Evolutionary conservation across 805 yeast species (phyloP).

Genomic region (Cyberlindnera misumaiensis): DNA sequence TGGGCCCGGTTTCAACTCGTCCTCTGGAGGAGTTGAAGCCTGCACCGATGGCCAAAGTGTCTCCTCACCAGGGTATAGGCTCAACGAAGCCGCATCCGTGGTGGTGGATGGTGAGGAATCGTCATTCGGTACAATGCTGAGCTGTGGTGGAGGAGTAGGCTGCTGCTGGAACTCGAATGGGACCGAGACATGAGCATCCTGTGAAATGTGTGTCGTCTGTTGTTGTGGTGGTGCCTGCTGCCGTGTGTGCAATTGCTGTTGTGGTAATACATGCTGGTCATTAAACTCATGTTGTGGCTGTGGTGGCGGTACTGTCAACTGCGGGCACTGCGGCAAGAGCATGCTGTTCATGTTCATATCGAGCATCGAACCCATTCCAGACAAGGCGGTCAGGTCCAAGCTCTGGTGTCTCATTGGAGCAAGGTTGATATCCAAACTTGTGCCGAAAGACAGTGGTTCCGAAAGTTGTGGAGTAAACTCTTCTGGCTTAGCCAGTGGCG

Average conservation of each 20-base stretch:
- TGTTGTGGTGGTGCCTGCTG: too few species aligned
- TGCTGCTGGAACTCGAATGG: not conserved
- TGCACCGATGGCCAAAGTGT: constrained; percentile 16
- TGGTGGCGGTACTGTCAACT: not conserved
- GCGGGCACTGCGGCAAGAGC: not conserved
- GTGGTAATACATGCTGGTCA: too few species aligned
- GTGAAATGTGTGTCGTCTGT: too few species aligned
- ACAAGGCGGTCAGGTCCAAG: constrained; percentile 14
- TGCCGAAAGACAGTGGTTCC: constrained; percentile 9
- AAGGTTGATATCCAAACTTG: constrained; percentile 18
- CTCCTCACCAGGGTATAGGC: constrained; percentile 8
- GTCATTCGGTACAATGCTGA: constrained; percentile 4
- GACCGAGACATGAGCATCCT: not conserved
- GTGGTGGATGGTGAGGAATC: constrained; percentile 1
- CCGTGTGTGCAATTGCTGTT: too few species aligned
- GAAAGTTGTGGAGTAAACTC: not conserved
- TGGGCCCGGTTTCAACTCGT: not conserved
- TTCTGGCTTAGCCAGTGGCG: not conserved
- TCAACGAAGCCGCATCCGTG: constrained; percentile 2
- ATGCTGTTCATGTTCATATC: not conserved
- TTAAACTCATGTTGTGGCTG: not conserved
- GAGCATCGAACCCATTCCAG: constrained; percentile 9
- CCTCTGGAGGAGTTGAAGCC: constrained; percentile 13
- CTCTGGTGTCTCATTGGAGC: constrained; percentile 22
- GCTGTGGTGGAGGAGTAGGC: constrained; percentile 2